phyloP scores from a whole-genome alignment of 2,329 filamentous ascomycete genomes.

The Colletotrichum sp. region DNA sequence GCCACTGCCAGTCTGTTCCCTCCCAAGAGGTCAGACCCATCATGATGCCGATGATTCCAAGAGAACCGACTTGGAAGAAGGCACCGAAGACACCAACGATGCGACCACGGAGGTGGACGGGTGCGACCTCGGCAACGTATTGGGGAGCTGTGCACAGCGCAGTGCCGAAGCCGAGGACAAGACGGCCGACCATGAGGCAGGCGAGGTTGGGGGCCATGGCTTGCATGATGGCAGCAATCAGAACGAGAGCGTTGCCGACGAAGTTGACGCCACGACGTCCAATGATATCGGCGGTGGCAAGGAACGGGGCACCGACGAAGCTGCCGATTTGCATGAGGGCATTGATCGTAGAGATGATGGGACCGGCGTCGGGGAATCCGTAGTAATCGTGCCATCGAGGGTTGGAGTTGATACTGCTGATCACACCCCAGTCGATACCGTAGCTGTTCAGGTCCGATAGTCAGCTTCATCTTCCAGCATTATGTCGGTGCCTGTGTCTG shows the following conservation, averaged over 20 bases:
- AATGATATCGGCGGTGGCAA: conserved; percentile 54
- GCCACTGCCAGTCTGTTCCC: conserved; percentile 38
- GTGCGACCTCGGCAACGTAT: conserved; percentile 32
- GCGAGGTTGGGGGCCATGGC: conserved; percentile 38
- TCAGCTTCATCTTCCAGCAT: background rate
- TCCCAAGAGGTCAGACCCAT: conserved; percentile 42
- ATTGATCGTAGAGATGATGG: conserved; percentile 47
- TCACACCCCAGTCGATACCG: conserved; percentile 55
- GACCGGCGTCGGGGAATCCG: conserved; percentile 42
- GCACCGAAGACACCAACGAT: conserved; percentile 53
- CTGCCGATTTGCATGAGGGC: conserved; percentile 52
- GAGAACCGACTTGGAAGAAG: conserved; percentile 48
- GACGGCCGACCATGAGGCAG: conserved; percentile 54
- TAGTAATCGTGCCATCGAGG: conserved; percentile 48
- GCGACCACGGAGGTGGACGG: conserved; percentile 39
- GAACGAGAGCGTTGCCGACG: conserved; percentile 47
- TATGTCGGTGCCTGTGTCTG: accelerated
- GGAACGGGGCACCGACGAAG: conserved; percentile 52
- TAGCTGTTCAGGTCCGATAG: conserved; percentile 22
- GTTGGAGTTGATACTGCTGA: conserved; percentile 48
- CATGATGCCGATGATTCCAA: conserved; percentile 46
- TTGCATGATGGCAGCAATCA: conserved; percentile 47
- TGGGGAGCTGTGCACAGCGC: conserved; percentile 31
- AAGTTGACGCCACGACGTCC: conserved; percentile 56
- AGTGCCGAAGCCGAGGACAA: conserved; percentile 59